Percentiles rank a stretch among this genome's conserved stretches.
phyloP scores from a whole-genome alignment of 2,329 filamentous ascomycete genomes.

The Elsinoe necatrix region DNA sequence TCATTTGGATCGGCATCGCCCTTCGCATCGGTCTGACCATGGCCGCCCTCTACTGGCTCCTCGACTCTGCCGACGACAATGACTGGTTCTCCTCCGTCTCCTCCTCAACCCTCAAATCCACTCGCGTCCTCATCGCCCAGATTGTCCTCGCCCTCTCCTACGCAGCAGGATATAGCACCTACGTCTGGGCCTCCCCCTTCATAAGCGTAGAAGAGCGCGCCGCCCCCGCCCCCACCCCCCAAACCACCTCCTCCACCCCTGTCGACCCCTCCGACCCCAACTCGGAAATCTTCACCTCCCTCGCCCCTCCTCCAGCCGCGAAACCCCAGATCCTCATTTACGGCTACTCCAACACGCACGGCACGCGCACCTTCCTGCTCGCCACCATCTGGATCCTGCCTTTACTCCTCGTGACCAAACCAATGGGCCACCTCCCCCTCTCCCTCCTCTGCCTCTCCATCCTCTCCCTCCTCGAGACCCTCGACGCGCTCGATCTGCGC shows the following conservation, averaged over 20 bases:
- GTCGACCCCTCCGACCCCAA: conserved; percentile 31
- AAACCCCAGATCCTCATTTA: conserved; percentile 59
- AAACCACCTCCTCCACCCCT: conserved; percentile 26
- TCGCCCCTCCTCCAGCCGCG: conserved; percentile 23
- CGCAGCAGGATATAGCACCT: conserved; percentile 75
- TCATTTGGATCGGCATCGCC: conserved; percentile 72
- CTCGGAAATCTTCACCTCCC: conserved; percentile 30
- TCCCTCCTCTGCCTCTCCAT: conserved; percentile 81
- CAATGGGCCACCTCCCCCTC: conserved; percentile 83
- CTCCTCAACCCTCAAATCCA: conserved; percentile 57
- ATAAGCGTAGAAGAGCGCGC: conserved; percentile 55
- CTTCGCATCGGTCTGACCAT: conserved; percentile 70
- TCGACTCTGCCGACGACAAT: conserved; percentile 81
- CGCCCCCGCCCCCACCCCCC: background rate
- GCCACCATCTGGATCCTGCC: conserved; percentile 69
- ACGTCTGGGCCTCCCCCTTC: conserved; percentile 76
- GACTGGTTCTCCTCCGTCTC: conserved; percentile 63
- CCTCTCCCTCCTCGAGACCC: conserved; percentile 61
- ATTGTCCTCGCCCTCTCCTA: conserved; percentile 69
- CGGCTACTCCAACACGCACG: conserved; percentile 89
- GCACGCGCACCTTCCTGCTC: conserved; percentile 79
- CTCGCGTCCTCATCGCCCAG: conserved; percentile 71
- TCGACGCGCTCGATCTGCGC: conserved; percentile 54
- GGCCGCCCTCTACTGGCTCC: conserved; percentile 73
- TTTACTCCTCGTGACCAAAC: conserved; percentile 77